Evolutionary conservation across 345 rosid species (phyloP), one percentile per base, ranked within the genome.

Genomic region (Eucalyptus cladocalyx): DNA sequence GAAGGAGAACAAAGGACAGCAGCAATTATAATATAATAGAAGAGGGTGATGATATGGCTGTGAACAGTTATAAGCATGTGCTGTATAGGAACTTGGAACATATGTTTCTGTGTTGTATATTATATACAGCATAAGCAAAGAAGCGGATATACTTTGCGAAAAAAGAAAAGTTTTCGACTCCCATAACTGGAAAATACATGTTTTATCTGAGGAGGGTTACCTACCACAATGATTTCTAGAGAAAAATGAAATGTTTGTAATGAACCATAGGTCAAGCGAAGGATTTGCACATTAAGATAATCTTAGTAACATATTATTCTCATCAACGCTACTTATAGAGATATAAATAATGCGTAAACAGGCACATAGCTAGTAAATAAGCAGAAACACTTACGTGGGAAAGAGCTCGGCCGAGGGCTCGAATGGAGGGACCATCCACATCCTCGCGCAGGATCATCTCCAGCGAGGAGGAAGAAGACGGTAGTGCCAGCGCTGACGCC

Each of bases 351-450:
- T 40, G 83, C 83, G 16, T 40, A 76, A 40, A 24, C 24, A 11
- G 16, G 43, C 28, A 37, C 16, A 3, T 3, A 76, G 83, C 83
- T 76, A 6, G 83, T 37, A 37, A 40, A 76, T 76, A 40, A 76
- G 30, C 47, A 40, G 26, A 47, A 30, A 28, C 12, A 89, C 99
- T 97, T 93, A 95, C 99, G 90, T 95, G 95, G 21, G 95, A 93
- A 65, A 97, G 97, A 65, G 97, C 93, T 93, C 97, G 91, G 21
- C 92, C 92, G 87, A 97, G 94, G 34, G 95, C 93, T 87, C 92
- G 89, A 89, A 95, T 88, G 6, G 97, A 92, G 24, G 94, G 94
- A 60, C 83, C 96, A 85, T 94, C 96, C 67, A 86, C 90, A 87
- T 91, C 92, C 60, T 92, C 94, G 15, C 89, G 91, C 45, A 90